A percentile compares a stretch with the other conserved stretches of the same genome.
phyloP scores from a whole-genome alignment of 2,329 filamentous ascomycete species.

The Phyllosticta citribraziliensis region DNA sequence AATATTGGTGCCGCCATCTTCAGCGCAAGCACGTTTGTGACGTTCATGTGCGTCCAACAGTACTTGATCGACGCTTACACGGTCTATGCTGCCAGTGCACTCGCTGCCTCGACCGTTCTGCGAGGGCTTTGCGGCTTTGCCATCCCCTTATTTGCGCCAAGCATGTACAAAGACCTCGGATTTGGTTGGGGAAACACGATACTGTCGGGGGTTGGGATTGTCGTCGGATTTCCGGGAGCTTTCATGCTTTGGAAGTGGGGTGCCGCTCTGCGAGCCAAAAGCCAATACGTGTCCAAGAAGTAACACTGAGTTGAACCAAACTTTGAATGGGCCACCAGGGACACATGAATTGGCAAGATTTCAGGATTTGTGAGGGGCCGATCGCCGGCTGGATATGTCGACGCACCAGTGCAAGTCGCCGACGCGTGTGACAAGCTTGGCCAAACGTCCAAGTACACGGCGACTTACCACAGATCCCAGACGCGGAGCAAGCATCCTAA shows the following conservation, averaged over 20 bases:
- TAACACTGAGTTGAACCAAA: not conserved
- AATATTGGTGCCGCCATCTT: slow-evolving; percentile 50
- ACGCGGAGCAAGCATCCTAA: too few species aligned
- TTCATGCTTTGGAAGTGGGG: slow-evolving; percentile 17
- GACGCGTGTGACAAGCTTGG: too few species aligned
- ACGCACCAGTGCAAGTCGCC: too few species aligned
- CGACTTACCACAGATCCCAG: too few species aligned
- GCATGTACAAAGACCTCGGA: slow-evolving; percentile 38
- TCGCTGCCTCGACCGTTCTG: slow-evolving; percentile 47
- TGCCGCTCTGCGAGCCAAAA: not conserved
- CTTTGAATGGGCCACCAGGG: too few species aligned
- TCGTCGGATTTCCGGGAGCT: slow-evolving; percentile 41
- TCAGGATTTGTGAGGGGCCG: too few species aligned
- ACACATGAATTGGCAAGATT: too few species aligned
- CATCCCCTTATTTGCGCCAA: slow-evolving; percentile 50
- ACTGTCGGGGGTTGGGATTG: slow-evolving; percentile 47
- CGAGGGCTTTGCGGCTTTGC: slow-evolving; percentile 47
- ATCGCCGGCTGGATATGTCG: too few species aligned
- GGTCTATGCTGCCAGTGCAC: slow-evolving; percentile 38
- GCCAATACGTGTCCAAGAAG: not conserved
- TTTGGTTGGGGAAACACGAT: slow-evolving; percentile 45
- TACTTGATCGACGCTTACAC: slow-evolving; percentile 51
- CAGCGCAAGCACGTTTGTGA: slow-evolving; percentile 45
- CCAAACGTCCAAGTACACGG: not conserved
- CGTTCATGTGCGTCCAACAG: slow-evolving; percentile 50